phyloP scores from a whole-genome alignment of 2,329 filamentous ascomycete genomes.

The Neoarthrinium moseri region DNA sequence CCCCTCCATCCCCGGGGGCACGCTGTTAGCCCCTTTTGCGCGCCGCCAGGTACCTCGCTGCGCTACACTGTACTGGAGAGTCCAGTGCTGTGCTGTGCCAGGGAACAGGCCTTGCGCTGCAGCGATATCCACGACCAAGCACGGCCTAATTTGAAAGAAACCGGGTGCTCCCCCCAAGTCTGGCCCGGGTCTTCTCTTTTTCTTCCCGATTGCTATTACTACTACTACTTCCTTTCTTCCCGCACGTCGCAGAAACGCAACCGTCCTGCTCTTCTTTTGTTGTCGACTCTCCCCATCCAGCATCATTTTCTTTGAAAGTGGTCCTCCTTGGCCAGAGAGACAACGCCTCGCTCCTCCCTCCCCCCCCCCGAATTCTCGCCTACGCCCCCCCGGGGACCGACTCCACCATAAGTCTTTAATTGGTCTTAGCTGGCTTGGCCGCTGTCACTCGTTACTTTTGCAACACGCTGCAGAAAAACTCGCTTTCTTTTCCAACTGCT shows the following conservation, averaged over 20 bases:
- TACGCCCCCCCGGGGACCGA: background rate
- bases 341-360: background rate
- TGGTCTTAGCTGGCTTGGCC: constrained; percentile 25
- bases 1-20: no score
- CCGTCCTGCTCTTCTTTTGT: constrained; percentile 1
- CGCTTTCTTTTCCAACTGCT: background rate
- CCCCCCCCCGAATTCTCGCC: constrained; percentile 3
- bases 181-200: no score
- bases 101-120: background rate
- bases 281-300: background rate
- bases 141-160: constrained; percentile 3
- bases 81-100: no score
- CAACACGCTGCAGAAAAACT: constrained; percentile 2
- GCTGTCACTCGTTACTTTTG: constrained; percentile 20
- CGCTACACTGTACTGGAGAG: no score
- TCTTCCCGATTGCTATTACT: no score
- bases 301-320: background rate
- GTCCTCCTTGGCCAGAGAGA: background rate
- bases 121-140: constrained; percentile 2
- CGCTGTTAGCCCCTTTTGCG: no score
- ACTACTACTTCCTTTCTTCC: background rate
- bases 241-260: background rate
- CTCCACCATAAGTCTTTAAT: constrained; percentile 15
- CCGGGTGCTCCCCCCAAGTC: no score
- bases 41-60: no score